A percentile compares a stretch with the other conserved stretches of the same genome.
Conservation (phyloP, 306 rosid species). For the Quercus berberidifolia region DNA sequence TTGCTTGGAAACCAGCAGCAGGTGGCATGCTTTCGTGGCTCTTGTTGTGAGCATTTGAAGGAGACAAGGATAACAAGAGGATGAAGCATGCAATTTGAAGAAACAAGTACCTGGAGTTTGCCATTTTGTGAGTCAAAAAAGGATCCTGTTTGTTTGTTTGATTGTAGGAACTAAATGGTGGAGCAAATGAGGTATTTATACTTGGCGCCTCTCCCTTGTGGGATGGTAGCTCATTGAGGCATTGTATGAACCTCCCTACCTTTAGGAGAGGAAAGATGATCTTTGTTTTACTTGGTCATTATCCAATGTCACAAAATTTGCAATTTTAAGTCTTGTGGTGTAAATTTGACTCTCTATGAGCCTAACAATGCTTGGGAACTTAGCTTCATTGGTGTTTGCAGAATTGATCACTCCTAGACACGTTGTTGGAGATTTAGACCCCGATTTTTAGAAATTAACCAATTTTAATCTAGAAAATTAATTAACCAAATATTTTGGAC, state of each 20-base stretch:
- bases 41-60: constrained; percentile 5
- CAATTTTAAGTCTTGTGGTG: not conserved
- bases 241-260: constrained; percentile 11
- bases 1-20: not conserved
- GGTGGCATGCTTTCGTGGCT: not conserved
- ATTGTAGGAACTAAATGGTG: not conserved
- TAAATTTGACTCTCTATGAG: not conserved
- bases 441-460: no score
- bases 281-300: not conserved
- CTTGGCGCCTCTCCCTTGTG: not conserved
- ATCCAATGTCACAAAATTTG: not conserved
- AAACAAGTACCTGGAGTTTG: not conserved
- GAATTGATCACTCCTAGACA: no score
- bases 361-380: not conserved
- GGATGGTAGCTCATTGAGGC: not conserved
- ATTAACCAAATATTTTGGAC: no score
- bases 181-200: not conserved
- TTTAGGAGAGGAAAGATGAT: not conserved
- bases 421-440: no score
- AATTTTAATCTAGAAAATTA: no score
- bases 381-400: no score
- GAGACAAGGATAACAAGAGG: not conserved
- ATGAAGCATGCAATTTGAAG: not conserved
- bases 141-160: no score
- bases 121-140: not conserved